Evolutionary conservation across 164 flowering plant genomes (phyloP), one percentile per base, ranked within the genome.

Genomic region (Santalum album): DNA sequence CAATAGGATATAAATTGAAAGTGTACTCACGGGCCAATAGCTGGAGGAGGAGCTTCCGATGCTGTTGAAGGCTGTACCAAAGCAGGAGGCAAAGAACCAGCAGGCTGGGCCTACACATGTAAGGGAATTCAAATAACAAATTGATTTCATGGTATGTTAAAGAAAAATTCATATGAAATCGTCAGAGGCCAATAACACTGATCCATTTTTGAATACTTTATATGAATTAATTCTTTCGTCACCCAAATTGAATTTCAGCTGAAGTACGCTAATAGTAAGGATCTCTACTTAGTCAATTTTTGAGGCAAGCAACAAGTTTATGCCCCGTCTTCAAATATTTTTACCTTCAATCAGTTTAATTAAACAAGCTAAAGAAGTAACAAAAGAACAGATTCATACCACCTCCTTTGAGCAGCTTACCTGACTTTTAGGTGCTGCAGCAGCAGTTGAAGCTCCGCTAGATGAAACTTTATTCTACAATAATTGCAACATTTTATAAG

Each of bases 381-480:
- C 16, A 39, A 1, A 39, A 1, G 2, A 16, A n/a, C n/a, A n/a
- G n/a, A n/a, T n/a, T 39, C 43, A 39, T 11, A 18, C 25, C 16
- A 49, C 17, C 16, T 25, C 19, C 29, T 32, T 32, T 0, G 1
- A 17, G n/a, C n/a, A n/a, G 53, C 69, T 58, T 57, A 80, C 89
- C 73, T 63, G 70, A 56, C 39, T 71, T 45, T 76, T 20, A 35
- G 83, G 68, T 23, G 79, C 58, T 59, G 78, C 71, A 19, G 78
- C 16, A 40, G 77, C 51, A 16, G 70, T 69, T 68, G 90, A 71
- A 23, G 69, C 56, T 52, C 73, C 83, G 65, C 75, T 59, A 7
- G 76, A 53, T 25, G 83, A 66, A 32, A 49, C 69, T 65, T 83
- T 83, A 44, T 36, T 65, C 90, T 83, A 55, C 29, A 62, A n/a